Conservation (phyloP, 192 early-diverging fungal genomes). For the Chytriomyces hyalinus region DNA sequence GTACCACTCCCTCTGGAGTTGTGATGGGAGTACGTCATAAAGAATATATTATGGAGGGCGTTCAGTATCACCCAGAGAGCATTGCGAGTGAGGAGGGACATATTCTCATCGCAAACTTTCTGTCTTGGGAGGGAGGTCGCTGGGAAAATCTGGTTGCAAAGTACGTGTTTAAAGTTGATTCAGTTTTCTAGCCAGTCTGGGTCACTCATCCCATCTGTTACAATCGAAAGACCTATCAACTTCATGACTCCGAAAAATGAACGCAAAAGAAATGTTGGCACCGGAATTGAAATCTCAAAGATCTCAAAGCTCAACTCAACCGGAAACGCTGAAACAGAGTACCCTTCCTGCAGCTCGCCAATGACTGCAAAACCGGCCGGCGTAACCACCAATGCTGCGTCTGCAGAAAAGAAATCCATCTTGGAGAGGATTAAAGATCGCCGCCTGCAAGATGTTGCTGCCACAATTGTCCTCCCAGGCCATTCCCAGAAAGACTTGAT, state of each 20-base stretch:
- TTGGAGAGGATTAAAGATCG: constrained; percentile 82
- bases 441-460: constrained; percentile 78
- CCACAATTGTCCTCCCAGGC: constrained; percentile 75
- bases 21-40: constrained; percentile 97
- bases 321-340: constrained; percentile 23
- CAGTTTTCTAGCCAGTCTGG: background rate
- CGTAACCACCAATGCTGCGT: background rate
- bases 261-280: constrained; percentile 14
- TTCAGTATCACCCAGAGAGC: constrained; percentile 98
- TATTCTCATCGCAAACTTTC: constrained; percentile 88
- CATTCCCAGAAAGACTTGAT: constrained; percentile 70
- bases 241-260: constrained; percentile 20
- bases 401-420: constrained; percentile 51
- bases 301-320: constrained; percentile 63
- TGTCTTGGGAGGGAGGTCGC: constrained; percentile 80
- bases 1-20: constrained; percentile 80
- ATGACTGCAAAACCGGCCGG: background rate
- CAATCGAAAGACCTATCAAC: constrained; percentile 17
- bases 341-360: constrained; percentile 7
- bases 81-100: constrained; percentile 93
- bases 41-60: constrained; percentile 87
- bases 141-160: constrained; percentile 71
- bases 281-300: constrained; percentile 47
- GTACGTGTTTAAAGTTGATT: background rate
- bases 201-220: background rate